phyloP scores from a whole-genome alignment of 176 grass and related monocot species.

The Raddia guianensis region DNA sequence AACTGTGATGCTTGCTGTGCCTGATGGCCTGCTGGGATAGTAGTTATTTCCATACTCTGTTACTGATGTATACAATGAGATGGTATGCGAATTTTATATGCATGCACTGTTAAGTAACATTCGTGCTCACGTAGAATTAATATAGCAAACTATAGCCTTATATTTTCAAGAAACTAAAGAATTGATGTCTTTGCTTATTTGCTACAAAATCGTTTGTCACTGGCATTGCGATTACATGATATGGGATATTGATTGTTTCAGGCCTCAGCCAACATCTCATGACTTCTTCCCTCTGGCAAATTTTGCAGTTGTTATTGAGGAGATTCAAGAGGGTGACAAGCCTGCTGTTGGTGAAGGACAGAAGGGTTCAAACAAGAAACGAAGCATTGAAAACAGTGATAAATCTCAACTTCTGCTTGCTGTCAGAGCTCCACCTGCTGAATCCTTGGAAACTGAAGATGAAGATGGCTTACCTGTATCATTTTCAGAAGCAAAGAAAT shows the following conservation, averaged over 20 bases:
- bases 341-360: conserved; percentile 40
- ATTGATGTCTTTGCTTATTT: not conserved
- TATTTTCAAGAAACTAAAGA: not conserved
- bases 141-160: not conserved
- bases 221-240: conserved; percentile 1
- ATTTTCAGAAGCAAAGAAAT: conserved; percentile 55
- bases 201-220: not conserved
- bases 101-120: not conserved
- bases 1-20: not conserved
- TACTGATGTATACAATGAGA: not conserved
- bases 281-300: conserved; percentile 25
- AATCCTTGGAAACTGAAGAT: conserved; percentile 76
- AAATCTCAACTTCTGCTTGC: conserved; percentile 51
- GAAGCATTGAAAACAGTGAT: conserved; percentile 54
- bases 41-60: not conserved
- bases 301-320: conserved; percentile 89
- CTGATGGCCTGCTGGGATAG: not conserved
- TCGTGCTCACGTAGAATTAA: conserved; percentile 4
- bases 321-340: conserved; percentile 84
- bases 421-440: conserved; percentile 45
- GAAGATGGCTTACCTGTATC: conserved; percentile 93
- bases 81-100: not conserved
- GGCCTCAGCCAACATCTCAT: not conserved
- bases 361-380: conserved; percentile 65
- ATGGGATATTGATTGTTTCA: not conserved